phyloP scores from a whole-genome alignment of 2,329 filamentous ascomycete species.

The Cryphonectria radicalis region DNA sequence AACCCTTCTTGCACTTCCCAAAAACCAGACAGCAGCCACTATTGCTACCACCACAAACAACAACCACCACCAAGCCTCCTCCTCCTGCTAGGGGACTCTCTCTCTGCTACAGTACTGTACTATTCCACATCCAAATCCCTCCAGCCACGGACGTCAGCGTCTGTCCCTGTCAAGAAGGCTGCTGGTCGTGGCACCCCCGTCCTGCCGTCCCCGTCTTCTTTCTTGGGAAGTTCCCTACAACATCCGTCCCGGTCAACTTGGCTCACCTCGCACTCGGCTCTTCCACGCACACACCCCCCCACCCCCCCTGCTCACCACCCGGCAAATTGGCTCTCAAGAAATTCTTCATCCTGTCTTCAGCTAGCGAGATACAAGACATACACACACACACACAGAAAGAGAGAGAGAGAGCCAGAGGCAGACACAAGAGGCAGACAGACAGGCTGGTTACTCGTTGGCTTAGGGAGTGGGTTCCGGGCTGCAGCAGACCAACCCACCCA shows the following conservation, averaged over 20 bases:
- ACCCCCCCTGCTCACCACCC: background rate
- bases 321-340: slow-evolving; percentile 4
- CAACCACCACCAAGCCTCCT: background rate
- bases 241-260: background rate
- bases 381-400: too few species aligned
- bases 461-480: background rate
- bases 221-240: background rate
- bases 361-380: background rate
- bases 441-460: background rate
- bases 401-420: background rate
- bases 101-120: background rate
- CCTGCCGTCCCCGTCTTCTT: background rate
- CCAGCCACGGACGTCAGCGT: slow-evolving; percentile 4
- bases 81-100: background rate
- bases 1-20: background rate
- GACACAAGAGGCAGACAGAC: background rate
- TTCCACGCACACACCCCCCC: background rate
- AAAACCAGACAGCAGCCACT: background rate
- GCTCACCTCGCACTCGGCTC: background rate
- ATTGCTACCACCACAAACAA: background rate
- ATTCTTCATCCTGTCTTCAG: background rate
- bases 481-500: background rate
- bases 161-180: background rate
- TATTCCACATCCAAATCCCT: background rate
- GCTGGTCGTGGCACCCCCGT: background rate